Evolutionary conservation across 768 basidiomycete genomes (phyloP).

Genomic region (Mycena latifolia): DNA sequence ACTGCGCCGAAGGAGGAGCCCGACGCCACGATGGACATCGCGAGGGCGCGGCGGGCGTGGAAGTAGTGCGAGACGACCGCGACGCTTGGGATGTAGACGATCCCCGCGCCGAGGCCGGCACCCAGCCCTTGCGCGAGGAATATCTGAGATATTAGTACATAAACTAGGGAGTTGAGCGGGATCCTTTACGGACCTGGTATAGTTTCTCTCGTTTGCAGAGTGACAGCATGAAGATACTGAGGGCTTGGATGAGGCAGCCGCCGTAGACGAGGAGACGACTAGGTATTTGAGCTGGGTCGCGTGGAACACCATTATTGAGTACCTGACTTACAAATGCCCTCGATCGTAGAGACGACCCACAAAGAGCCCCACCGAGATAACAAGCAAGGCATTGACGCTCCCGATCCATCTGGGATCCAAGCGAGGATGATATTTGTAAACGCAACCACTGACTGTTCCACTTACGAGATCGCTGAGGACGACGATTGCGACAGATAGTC

Average conservation of each 20-base stretch:
- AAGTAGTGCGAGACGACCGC: slow-evolving; percentile 17
- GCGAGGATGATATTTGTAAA: no score
- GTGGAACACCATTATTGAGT: no score
- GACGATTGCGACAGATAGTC: slow-evolving; percentile 48
- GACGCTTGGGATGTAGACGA: slow-evolving; percentile 2
- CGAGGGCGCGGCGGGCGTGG: slow-evolving; percentile 47
- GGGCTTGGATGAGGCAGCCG: slow-evolving; percentile 50
- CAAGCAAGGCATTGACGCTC: slow-evolving; percentile 57
- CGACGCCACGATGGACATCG: slow-evolving; percentile 61
- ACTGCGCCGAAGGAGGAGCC: slow-evolving; percentile 61
- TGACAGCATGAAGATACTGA: slow-evolving; percentile 61
- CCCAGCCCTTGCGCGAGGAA: slow-evolving; percentile 18
- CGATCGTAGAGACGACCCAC: slow-evolving; percentile 60
- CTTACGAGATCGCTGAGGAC: slow-evolving; percentile 51
- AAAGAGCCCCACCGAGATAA: slow-evolving; percentile 54
- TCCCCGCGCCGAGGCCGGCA: not conserved
- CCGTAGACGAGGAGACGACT: slow-evolving; percentile 48
- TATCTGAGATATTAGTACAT: slow-evolving; percentile 14
- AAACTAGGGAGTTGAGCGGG: slow-evolving; percentile 1
- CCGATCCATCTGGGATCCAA: slow-evolving; percentile 52
- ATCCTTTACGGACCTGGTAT: slow-evolving; percentile 50
- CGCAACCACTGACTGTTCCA: not conserved
- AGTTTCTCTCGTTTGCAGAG: slow-evolving; percentile 54
- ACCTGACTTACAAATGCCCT: slow-evolving; percentile 58
- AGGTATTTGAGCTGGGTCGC: not conserved